Conservation (phyloP, 495 filamentous ascomycete genomes). For the Physcia stellaris region DNA sequence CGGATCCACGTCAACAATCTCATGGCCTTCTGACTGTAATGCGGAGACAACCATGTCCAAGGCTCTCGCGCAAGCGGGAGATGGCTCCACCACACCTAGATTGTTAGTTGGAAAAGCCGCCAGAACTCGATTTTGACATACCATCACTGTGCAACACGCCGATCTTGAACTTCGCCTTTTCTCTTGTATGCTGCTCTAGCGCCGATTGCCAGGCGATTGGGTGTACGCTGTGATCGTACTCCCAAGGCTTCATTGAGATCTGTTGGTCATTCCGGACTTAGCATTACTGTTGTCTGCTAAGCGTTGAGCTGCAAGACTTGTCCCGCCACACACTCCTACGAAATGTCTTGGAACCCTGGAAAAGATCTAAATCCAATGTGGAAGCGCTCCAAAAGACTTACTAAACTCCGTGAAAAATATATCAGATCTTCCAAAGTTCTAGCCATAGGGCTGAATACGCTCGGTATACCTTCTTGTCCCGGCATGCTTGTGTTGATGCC, state of each 20-base stretch:
- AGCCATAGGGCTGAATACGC: slow-evolving; percentile 89
- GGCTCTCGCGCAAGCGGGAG: slow-evolving; percentile 71
- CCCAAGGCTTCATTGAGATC: slow-evolving; percentile 85
- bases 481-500: slow-evolving; percentile 84
- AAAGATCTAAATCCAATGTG: too few relatives aligned
- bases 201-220: slow-evolving; percentile 67
- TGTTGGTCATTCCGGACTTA: too few relatives aligned
- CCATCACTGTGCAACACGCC: slow-evolving; percentile 73
- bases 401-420: slow-evolving; percentile 60
- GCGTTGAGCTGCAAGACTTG: too few relatives aligned
- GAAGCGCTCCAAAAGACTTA: too few relatives aligned
- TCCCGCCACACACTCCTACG: too few relatives aligned
- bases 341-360: too few relatives aligned
- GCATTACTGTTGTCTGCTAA: too few relatives aligned
- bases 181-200: slow-evolving; percentile 41
- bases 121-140: slow-evolving; percentile 13
- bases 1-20: slow-evolving; percentile 56
- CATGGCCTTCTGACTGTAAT: slow-evolving; percentile 57
- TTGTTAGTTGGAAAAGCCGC: background rate
- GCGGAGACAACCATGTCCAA: slow-evolving; percentile 55
- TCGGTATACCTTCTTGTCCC: slow-evolving; percentile 82
- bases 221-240: slow-evolving; percentile 75
- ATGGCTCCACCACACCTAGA: slow-evolving; percentile 64
- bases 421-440: slow-evolving; percentile 71
- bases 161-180: slow-evolving; percentile 50